These are phyloP conservation scores for Ilyonectria sp. DNA, from an alignment of 2,329 filamentous ascomycete species.

Conservation along the genomic window DNA sequence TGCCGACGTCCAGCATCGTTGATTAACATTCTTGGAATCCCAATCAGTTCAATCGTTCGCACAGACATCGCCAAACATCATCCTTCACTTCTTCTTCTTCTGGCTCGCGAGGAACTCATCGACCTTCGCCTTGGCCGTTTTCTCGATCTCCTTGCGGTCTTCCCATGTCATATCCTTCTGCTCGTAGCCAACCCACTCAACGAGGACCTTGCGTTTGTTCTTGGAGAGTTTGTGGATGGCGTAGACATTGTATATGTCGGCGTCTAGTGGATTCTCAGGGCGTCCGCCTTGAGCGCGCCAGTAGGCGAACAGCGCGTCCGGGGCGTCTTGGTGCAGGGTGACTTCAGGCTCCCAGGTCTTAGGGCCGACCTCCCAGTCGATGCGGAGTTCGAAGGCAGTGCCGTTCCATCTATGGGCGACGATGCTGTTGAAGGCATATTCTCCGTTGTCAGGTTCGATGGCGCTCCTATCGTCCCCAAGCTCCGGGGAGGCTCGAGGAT, in stretches of 20 bases:
- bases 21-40: too few relatives aligned
- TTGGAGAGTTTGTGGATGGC: conserved; percentile 50
- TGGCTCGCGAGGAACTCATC: conserved; percentile 43
- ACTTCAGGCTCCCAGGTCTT: conserved; percentile 53
- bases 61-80: neutral
- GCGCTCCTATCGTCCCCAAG: too few relatives aligned
- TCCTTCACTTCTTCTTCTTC: conserved; percentile 1
- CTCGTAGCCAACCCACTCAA: conserved; percentile 55
- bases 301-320: conserved; percentile 48
- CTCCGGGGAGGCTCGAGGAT: too few relatives aligned
- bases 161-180: conserved; percentile 50
- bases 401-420: conserved; percentile 48
- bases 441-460: too few relatives aligned
- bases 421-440: conserved; percentile 41
- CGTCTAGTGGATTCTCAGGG: conserved; percentile 48
- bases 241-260: conserved; percentile 50
- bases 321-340: conserved; percentile 52
- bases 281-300: conserved; percentile 51
- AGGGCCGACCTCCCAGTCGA: conserved; percentile 50
- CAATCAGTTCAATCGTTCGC: conserved; percentile 9
- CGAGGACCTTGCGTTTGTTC: conserved; percentile 45
- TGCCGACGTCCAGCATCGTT: too few relatives aligned
- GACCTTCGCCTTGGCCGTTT: conserved; percentile 46
- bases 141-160: conserved; percentile 39
- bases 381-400: conserved; percentile 48